Evolutionary conservation across 2,329 filamentous ascomycete genomes (phyloP).

Genomic region (Aureobasidium leucospermi): DNA sequence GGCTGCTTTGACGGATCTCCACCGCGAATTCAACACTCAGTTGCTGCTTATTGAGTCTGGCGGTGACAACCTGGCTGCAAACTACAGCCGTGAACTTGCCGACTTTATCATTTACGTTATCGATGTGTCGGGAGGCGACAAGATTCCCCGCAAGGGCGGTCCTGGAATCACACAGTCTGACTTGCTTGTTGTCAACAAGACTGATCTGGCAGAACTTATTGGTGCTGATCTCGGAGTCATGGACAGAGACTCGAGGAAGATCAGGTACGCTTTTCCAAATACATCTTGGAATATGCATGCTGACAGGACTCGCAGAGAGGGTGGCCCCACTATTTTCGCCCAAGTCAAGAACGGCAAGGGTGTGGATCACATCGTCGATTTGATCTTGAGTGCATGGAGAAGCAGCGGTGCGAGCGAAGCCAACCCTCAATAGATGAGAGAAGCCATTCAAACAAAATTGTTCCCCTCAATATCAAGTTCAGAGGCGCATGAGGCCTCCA

Average conservation of each 20-base stretch:
- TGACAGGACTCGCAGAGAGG: conserved; percentile 52
- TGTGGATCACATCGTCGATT: conserved; percentile 75
- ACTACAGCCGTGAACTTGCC: conserved; percentile 89
- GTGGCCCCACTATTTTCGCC: conserved; percentile 89
- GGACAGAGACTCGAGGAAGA: conserved; percentile 90
- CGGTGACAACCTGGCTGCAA: conserved; percentile 93
- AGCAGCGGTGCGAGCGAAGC: conserved; percentile 62
- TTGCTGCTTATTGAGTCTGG: conserved; percentile 90
- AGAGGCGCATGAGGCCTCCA: no score
- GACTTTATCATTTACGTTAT: conserved; percentile 99
- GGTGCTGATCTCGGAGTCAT: conserved; percentile 88
- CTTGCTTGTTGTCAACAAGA: conserved; percentile 92
- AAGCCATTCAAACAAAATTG: no score
- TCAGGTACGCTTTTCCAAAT: conserved; percentile 39
- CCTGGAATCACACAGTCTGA: conserved; percentile 97
- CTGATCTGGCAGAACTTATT: conserved; percentile 81
- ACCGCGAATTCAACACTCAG: conserved; percentile 71
- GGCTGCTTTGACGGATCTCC: conserved; percentile 81
- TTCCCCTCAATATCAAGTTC: no score
- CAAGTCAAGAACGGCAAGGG: conserved; percentile 91
- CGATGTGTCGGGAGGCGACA: conserved; percentile 92
- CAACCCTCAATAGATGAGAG: conserved; percentile 14
- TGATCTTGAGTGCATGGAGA: conserved; percentile 90
- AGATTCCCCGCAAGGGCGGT: conserved; percentile 91
- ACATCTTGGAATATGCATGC: neutral